Conservation (phyloP, 2,329 filamentous ascomycete species). For the Lachnellula occidentalis region DNA sequence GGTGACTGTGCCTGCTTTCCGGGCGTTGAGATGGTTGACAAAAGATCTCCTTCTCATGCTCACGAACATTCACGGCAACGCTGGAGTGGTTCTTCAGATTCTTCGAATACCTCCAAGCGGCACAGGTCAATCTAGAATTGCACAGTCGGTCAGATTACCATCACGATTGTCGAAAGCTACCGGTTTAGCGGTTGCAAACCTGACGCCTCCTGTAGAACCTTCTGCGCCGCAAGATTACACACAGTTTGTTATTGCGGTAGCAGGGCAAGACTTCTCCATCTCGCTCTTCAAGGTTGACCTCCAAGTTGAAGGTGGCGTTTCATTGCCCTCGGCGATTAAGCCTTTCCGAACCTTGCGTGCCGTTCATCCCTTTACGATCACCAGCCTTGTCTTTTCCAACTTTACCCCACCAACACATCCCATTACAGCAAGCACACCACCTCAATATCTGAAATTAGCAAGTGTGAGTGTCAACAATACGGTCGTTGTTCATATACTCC, state of each 20-base stretch:
- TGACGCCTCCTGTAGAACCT: conserved; percentile 51
- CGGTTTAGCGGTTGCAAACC: conserved; percentile 68
- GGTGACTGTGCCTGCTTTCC: conserved; percentile 45
- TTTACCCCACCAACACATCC: conserved; percentile 25
- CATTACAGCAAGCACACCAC: conserved; percentile 25
- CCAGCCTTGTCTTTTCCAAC: conserved; percentile 51
- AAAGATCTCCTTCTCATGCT: conserved; percentile 52
- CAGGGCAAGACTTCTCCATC: conserved; percentile 74
- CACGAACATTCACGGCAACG: conserved; percentile 53
- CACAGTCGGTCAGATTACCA: conserved; percentile 53
- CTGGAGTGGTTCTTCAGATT: conserved; percentile 52
- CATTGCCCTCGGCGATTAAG: conserved; percentile 47
- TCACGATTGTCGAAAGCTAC: conserved; percentile 67
- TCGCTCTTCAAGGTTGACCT: conserved; percentile 74
- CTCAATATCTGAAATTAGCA: conserved; percentile 29
- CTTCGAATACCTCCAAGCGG: conserved; percentile 36
- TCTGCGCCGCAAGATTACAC: conserved; percentile 51
- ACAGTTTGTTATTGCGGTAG: conserved; percentile 76
- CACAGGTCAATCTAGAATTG: conserved; percentile 41
- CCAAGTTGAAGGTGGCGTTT: conserved; percentile 39
- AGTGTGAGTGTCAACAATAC: conserved; percentile 31
- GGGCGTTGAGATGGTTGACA: conserved; percentile 54
- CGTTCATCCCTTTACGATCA: conserved; percentile 54
- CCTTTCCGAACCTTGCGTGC: conserved; percentile 48
- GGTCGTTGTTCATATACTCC: conserved; percentile 32